Conservation (phyloP, 768 basidiomycete species). For the Dioszegia hungarica region DNA sequence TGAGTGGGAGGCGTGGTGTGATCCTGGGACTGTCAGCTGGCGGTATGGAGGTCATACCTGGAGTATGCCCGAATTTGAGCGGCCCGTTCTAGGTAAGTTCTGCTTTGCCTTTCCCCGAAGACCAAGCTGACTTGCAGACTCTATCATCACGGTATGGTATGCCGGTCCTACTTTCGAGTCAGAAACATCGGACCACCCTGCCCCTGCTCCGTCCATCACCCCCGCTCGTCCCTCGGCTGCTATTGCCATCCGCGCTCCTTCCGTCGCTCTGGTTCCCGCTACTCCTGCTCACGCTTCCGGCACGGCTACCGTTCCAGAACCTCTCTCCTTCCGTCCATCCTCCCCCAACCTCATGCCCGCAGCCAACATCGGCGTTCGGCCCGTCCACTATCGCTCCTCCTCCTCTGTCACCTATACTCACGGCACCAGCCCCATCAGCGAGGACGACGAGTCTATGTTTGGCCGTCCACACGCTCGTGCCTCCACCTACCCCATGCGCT, state of each 20-base stretch:
- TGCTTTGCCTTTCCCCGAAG: not conserved
- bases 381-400: not conserved
- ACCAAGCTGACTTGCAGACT: slow-evolving; percentile 26
- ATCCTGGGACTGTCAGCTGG: slow-evolving; percentile 47
- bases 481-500: not conserved
- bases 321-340: slow-evolving; percentile 8
- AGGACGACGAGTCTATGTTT: not conserved
- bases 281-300: slow-evolving; percentile 23
- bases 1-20: slow-evolving; percentile 50
- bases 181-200: not conserved
- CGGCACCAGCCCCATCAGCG: slow-evolving; percentile 2
- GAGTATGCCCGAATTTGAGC: slow-evolving; percentile 46
- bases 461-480: not conserved
- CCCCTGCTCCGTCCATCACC: slow-evolving; percentile 14
- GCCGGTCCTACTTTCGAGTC: slow-evolving; percentile 17
- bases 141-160: slow-evolving; percentile 44
- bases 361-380: not conserved
- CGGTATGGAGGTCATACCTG: slow-evolving; percentile 48
- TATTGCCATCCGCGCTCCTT: slow-evolving; percentile 45
- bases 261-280: slow-evolving; percentile 41
- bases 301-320: slow-evolving; percentile 5
- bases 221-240: slow-evolving; percentile 35
- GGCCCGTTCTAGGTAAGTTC: slow-evolving; percentile 38
- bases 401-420: slow-evolving; percentile 1
- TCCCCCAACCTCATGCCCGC: slow-evolving; percentile 9